These are phyloP conservation scores for Penicillium corylophilum DNA, from an alignment of 2,329 filamentous ascomycete species.

Conservation along the genomic window DNA sequence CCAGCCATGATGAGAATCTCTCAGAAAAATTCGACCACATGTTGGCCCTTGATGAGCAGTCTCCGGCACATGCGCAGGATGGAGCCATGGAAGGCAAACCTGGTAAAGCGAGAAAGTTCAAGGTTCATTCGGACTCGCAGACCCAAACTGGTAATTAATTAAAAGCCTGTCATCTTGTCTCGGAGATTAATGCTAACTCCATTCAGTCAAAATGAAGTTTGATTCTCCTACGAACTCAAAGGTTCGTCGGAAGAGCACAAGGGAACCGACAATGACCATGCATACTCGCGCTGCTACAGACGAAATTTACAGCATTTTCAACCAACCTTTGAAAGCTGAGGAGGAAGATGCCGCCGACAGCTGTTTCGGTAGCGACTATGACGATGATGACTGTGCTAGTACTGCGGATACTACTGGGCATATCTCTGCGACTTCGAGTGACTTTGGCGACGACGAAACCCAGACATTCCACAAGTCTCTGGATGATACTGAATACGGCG, in stretches of 20 bases:
- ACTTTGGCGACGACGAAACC: slow-evolving; percentile 62
- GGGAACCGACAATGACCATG: slow-evolving; percentile 96
- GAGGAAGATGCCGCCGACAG: slow-evolving; percentile 58
- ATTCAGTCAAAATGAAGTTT: slow-evolving; percentile 80
- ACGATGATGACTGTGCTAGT: slow-evolving; percentile 75
- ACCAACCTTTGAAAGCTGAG: slow-evolving; percentile 68
- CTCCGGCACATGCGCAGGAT: slow-evolving; percentile 18
- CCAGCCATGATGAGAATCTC: slow-evolving; percentile 24
- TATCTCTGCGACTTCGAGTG: slow-evolving; percentile 62
- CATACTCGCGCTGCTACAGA: slow-evolving; percentile 94
- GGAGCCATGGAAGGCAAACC: slow-evolving; percentile 29
- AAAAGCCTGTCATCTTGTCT: not conserved
- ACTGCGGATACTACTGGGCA: slow-evolving; percentile 81
- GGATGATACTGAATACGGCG: slow-evolving; percentile 45
- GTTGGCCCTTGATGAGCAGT: slow-evolving; percentile 27
- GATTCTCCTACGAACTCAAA: slow-evolving; percentile 87
- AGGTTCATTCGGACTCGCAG: slow-evolving; percentile 67
- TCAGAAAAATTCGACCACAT: slow-evolving; percentile 34
- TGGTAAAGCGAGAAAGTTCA: slow-evolving; percentile 66
- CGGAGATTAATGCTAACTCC: slow-evolving; percentile 29
- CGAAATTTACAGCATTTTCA: slow-evolving; percentile 97
- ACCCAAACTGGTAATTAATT: slow-evolving; percentile 77
- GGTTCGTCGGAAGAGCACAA: slow-evolving; percentile 70
- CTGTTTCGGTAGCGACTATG: slow-evolving; percentile 64
- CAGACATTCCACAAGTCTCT: slow-evolving; percentile 39